A percentile compares a stretch with the other conserved stretches of the same genome.
Conservation (phyloP, 164 flowering plant genomes). For the Vitis labrusca region DNA sequence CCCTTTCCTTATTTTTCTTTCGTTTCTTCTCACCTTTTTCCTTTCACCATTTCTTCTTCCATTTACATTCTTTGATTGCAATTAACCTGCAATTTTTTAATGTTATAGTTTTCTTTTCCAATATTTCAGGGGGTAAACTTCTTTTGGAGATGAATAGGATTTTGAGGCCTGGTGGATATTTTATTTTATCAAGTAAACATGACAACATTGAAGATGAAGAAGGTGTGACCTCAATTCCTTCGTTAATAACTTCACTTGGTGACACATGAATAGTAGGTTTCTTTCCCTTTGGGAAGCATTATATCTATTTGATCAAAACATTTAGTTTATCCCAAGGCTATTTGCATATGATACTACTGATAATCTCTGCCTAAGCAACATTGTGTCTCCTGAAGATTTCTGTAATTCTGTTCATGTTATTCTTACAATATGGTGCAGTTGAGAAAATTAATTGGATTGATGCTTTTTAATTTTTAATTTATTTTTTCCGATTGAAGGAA, state of each 20-base stretch:
- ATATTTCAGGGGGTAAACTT: conserved; percentile 67
- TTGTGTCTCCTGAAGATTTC: no score
- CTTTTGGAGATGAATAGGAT: conserved; percentile 92
- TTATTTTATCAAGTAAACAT: conserved; percentile 71
- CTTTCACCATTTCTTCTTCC: not conserved
- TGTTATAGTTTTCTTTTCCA: not conserved
- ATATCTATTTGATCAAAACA: not conserved
- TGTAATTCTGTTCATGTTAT: not conserved
- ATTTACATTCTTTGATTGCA: not conserved
- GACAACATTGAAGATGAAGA: conserved; percentile 74
- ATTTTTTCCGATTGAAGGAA: not conserved
- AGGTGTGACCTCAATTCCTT: conserved; percentile 41
- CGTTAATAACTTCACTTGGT: not conserved
- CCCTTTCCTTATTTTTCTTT: conserved; percentile 1
- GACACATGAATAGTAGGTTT: not conserved
- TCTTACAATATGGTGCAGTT: not conserved
- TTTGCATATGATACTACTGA: no score
- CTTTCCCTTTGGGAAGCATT: not conserved
- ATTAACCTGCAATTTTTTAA: not conserved
- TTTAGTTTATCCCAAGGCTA: no score
- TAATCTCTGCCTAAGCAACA: no score
- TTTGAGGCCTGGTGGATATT: conserved; percentile 93
- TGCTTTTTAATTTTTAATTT: not conserved
- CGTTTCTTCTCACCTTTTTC: not conserved
- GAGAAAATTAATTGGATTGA: not conserved